Evolutionary conservation across 352 stramenopile genomes (phyloP).

Genomic region (Globisporangium camurandrum): DNA sequence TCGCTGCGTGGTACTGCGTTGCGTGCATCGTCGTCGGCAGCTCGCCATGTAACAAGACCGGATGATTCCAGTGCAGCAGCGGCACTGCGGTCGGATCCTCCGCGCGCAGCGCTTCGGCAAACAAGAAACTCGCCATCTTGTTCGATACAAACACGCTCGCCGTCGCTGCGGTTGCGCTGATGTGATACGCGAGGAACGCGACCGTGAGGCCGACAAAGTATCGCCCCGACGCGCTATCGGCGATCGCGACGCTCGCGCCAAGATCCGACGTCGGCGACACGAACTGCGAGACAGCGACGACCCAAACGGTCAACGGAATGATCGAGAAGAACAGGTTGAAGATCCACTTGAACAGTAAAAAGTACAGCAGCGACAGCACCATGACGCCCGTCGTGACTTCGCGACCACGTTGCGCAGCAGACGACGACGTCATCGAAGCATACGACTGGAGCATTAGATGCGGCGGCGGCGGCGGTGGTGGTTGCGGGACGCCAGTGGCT

Average conservation of each 20-base stretch:
- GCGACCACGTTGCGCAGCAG: slow-evolving; percentile 14
- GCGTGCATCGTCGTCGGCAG: slow-evolving; percentile 9
- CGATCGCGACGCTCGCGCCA: slow-evolving; percentile 2
- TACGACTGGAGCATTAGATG: not conserved
- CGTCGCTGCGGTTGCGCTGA: slow-evolving; percentile 34
- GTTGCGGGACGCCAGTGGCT: not conserved
- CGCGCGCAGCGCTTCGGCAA: slow-evolving; percentile 15
- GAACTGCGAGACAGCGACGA: slow-evolving; percentile 31
- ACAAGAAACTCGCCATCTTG: slow-evolving; percentile 35
- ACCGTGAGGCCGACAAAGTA: slow-evolving; percentile 43
- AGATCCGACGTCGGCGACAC: slow-evolving; percentile 14
- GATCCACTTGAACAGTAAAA: slow-evolving; percentile 59
- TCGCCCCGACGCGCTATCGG: slow-evolving; percentile 10
- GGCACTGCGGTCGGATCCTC: slow-evolving; percentile 16
- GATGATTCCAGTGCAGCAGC: slow-evolving; percentile 15
- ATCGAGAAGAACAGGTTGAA: slow-evolving; percentile 48
- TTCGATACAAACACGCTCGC: slow-evolving; percentile 36
- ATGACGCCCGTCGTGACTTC: slow-evolving; percentile 58
- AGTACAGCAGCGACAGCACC: slow-evolving; percentile 60
- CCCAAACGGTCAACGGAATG: slow-evolving; percentile 41
- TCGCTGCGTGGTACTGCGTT: slow-evolving; percentile 12
- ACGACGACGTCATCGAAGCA: not conserved
- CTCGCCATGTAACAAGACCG: slow-evolving; percentile 10
- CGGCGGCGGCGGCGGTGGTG: not conserved
- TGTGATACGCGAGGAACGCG: slow-evolving; percentile 57